Evolutionary conservation across 495 filamentous ascomycete genomes (phyloP).

Genomic region (Paragyromitra xinjiangensis): DNA sequence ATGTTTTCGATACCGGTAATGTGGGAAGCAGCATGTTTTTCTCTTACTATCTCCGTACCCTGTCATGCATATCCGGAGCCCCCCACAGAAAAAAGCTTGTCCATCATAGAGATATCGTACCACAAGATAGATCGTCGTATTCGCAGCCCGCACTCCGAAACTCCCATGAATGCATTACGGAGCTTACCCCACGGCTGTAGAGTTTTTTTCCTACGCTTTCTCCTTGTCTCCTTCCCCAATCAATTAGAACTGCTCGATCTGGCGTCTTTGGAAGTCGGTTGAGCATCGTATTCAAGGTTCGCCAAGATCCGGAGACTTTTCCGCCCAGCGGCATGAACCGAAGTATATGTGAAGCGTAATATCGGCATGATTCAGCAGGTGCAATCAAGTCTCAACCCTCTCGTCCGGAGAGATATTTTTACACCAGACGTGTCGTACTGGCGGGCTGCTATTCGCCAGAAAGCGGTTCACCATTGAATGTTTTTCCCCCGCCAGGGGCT

Average conservation of each 20-base stretch:
- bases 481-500: background rate
- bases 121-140: background rate
- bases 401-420: background rate
- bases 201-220: background rate
- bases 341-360: background rate
- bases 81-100: conserved; percentile 13
- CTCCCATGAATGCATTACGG: background rate
- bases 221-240: too few species aligned
- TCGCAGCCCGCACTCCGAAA: conserved; percentile 1
- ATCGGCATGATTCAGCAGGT: background rate
- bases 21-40: background rate
- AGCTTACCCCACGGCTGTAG: background rate
- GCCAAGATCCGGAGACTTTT: conserved; percentile 2
- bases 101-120: conserved; percentile 8
- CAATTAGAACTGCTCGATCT: too few species aligned
- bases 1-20: background rate
- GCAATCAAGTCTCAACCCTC: background rate
- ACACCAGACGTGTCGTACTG: background rate
- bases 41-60: background rate
- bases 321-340: background rate
- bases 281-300: background rate
- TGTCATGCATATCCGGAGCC: background rate
- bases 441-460: background rate
- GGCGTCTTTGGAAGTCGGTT: background rate
- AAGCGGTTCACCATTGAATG: background rate